phyloP scores from a whole-genome alignment of 768 basidiomycete species.

The Brasilioporus rufonigricans region DNA sequence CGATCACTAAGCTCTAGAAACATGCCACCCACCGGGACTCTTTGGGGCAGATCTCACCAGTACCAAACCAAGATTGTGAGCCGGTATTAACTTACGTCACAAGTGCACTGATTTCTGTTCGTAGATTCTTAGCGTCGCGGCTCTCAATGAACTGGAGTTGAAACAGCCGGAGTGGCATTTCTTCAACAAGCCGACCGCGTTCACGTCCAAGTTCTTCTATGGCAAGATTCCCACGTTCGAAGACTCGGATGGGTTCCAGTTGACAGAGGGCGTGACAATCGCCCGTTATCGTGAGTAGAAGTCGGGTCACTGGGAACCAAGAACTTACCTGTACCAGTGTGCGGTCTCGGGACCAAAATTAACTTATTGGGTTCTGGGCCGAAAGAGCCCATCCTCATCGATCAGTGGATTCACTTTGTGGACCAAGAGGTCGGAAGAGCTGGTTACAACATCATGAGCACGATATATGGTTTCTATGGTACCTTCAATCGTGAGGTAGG shows the following conservation, averaged over 20 bases:
- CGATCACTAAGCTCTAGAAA: not conserved
- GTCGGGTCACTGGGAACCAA: too few relatives aligned
- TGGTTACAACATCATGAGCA: not conserved
- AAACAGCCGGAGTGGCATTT: constrained; percentile 3
- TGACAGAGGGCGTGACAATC: constrained; percentile 16
- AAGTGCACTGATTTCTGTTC: not conserved
- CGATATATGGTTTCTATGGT: not conserved
- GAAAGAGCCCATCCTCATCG: constrained; percentile 10
- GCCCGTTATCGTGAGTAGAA: constrained; percentile 16
- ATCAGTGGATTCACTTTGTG: constrained; percentile 23
- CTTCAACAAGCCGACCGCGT: constrained; percentile 12
- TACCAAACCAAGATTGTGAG: constrained; percentile 18
- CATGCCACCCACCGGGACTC: constrained; percentile 20
- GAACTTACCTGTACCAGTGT: not conserved
- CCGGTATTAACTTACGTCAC: not conserved
- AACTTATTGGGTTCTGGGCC: constrained; percentile 13
- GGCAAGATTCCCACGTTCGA: constrained; percentile 23
- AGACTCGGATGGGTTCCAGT: constrained; percentile 13
- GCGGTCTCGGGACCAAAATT: constrained; percentile 4
- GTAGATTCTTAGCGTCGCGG: constrained; percentile 18
- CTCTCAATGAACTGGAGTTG: constrained; percentile 15
- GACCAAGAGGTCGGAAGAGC: constrained; percentile 13
- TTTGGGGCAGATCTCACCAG: constrained; percentile 13
- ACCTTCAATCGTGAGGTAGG: constrained; percentile 14
- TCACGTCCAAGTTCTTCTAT: constrained; percentile 12